phyloP scores from a whole-genome alignment of 1,284 basidiomycete species.

The Dichomitus squalens region DNA sequence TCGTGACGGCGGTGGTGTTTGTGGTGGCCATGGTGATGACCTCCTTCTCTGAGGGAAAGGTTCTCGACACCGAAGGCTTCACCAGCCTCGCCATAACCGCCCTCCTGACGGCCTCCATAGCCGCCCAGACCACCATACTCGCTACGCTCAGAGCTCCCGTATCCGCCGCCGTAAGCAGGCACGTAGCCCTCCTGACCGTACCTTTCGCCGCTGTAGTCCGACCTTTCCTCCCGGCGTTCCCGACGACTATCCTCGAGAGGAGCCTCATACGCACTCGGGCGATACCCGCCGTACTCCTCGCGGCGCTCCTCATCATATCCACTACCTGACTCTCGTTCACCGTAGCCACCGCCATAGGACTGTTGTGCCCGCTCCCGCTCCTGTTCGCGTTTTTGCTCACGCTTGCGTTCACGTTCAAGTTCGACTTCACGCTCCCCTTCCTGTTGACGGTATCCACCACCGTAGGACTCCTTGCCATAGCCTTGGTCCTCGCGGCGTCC shows the following conservation, averaged over 20 bases:
- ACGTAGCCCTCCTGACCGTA: conserved; percentile 9
- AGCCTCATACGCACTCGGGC: conserved; percentile 12
- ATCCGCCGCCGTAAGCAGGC: conserved; percentile 11
- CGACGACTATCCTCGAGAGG: conserved; percentile 3
- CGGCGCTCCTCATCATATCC: conserved; percentile 8
- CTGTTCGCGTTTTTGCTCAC: neutral
- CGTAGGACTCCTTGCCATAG: conserved; percentile 6
- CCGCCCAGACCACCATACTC: conserved; percentile 4
- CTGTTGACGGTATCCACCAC: neutral
- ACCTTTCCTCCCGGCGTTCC: conserved; percentile 14
- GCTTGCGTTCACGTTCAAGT: conserved; percentile 6
- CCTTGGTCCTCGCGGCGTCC: conserved; percentile 7
- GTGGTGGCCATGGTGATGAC: conserved; percentile 19
- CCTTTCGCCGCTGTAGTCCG: neutral
- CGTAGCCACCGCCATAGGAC: neutral
- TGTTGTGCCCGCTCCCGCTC: conserved; percentile 5
- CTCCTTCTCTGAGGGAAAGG: conserved; percentile 24
- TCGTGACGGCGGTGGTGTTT: conserved; percentile 13
- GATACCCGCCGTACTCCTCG: conserved; percentile 11
- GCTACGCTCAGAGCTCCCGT: neutral
- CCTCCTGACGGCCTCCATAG: conserved; percentile 10
- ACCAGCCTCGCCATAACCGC: conserved; percentile 12
- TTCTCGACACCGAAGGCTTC: conserved; percentile 32
- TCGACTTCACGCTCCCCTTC: neutral
- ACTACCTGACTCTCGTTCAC: conserved; percentile 1